phyloP scores from a whole-genome alignment of 2,329 filamentous ascomycete genomes.

The Fusarium denticulatum region DNA sequence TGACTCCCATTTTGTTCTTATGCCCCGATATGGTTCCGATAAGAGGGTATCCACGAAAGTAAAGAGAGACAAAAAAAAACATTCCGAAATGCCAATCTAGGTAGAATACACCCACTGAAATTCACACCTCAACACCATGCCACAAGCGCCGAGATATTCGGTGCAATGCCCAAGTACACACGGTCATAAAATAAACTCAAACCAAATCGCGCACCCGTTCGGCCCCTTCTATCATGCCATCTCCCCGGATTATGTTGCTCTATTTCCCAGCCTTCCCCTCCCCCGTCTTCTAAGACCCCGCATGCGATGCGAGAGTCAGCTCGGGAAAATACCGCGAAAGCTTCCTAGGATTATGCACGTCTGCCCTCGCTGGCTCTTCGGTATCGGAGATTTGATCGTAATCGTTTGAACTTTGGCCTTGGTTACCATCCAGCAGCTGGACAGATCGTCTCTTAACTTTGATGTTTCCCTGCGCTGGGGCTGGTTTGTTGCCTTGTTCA shows the following conservation, averaged over 20 bases:
- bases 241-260: not conserved
- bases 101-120: constrained; percentile 26
- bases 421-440: constrained; percentile 31
- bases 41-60: constrained; percentile 32
- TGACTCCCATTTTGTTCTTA: constrained; percentile 15
- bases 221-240: not conserved
- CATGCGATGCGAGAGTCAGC: constrained; percentile 33
- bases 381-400: constrained; percentile 41
- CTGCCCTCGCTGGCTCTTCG: constrained; percentile 41
- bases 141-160: constrained; percentile 16
- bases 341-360: constrained; percentile 43
- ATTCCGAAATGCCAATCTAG: constrained; percentile 24
- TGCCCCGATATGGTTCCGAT: constrained; percentile 1
- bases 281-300: constrained; percentile 4
- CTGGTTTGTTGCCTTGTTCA: constrained; percentile 31
- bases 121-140: constrained; percentile 39
- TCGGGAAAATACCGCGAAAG: constrained; percentile 46
- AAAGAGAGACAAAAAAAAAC: not conserved
- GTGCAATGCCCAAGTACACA: not conserved
- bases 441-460: constrained; percentile 44
- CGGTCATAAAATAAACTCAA: constrained; percentile 8
- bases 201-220: not conserved
- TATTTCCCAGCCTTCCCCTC: not conserved
- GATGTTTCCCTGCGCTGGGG: constrained; percentile 44
- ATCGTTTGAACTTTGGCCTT: constrained; percentile 17